Evolutionary conservation across 2,329 filamentous ascomycete species (phyloP).

Genomic region (Bertia moriformis): DNA sequence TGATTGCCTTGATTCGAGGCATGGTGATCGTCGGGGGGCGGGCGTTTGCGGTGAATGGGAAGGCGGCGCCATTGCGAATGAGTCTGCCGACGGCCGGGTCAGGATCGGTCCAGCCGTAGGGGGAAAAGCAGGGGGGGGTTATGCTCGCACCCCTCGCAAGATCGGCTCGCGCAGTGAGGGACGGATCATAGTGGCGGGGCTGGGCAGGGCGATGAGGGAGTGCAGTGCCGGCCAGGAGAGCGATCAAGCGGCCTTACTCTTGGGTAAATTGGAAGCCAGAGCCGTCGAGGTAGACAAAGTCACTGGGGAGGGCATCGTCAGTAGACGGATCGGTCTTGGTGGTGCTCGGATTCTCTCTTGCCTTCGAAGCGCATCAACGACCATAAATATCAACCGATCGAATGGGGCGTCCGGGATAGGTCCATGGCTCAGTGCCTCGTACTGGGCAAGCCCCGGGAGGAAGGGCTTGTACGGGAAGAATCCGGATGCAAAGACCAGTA

Average conservation of each 20-base stretch:
- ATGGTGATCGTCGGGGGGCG: slow-evolving; percentile 96
- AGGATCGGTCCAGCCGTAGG: slow-evolving; percentile 1
- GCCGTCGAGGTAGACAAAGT: slow-evolving; percentile 73
- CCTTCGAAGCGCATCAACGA: slow-evolving; percentile 88
- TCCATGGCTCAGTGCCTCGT: slow-evolving; percentile 39
- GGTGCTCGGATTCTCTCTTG: slow-evolving; percentile 19
- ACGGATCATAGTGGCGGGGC: background rate
- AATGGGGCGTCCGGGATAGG: slow-evolving; percentile 56
- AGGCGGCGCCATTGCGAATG: slow-evolving; percentile 66
- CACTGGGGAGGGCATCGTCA: slow-evolving; percentile 33
- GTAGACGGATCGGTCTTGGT: background rate
- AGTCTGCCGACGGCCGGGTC: slow-evolving; percentile 36
- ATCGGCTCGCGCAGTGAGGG: background rate
- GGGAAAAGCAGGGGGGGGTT: background rate
- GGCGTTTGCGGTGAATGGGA: slow-evolving; percentile 91
- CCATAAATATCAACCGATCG: slow-evolving; percentile 89
- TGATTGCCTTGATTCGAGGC: slow-evolving; percentile 93
- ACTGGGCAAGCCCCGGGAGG: slow-evolving; percentile 67
- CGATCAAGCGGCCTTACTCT: slow-evolving; percentile 47
- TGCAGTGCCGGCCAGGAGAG: too few species aligned
- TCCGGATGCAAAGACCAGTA: slow-evolving; percentile 67
- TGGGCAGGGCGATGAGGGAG: background rate
- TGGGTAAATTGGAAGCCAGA: slow-evolving; percentile 84
- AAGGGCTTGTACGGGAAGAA: slow-evolving; percentile 98
- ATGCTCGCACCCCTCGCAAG: background rate